These are phyloP conservation scores for Fraxinus excelsior DNA, from an alignment of 257 asterid genomes.

Conservation along the genomic window DNA sequence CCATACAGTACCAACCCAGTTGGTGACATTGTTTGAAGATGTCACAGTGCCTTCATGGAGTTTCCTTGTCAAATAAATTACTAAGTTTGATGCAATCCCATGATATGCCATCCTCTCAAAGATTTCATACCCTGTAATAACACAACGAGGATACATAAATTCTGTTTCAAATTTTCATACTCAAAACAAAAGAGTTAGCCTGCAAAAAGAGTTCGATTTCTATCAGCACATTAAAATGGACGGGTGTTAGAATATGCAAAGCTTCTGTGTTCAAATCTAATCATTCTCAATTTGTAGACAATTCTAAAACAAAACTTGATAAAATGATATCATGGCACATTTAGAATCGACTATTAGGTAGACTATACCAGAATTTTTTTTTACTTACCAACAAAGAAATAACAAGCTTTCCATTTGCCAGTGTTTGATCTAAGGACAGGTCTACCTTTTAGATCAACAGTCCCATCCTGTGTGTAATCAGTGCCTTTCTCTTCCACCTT, in stretches of 20 bases:
- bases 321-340: too few species aligned
- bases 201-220: too few species aligned
- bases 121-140: slow-evolving; percentile 37
- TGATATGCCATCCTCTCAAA: slow-evolving; percentile 51
- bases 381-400: slow-evolving; percentile 39
- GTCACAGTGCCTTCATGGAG: slow-evolving; percentile 50
- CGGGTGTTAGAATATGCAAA: too few species aligned
- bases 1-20: slow-evolving; percentile 52
- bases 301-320: too few species aligned
- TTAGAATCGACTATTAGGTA: too few species aligned
- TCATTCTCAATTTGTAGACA: too few species aligned
- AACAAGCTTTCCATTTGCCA: slow-evolving; percentile 52
- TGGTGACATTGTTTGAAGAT: slow-evolving; percentile 48
- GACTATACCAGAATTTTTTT: too few species aligned
- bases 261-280: too few species aligned
- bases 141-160: neutral
- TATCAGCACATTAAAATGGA: too few species aligned
- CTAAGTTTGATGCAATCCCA: slow-evolving; percentile 44
- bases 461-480: slow-evolving; percentile 46
- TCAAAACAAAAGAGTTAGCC: neutral
- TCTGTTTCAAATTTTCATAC: neutral
- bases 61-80: slow-evolving; percentile 33
- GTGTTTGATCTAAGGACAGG: slow-evolving; percentile 44
- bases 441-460: slow-evolving; percentile 41
- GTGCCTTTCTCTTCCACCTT: slow-evolving; percentile 30